These are phyloP conservation scores for Groenewaldozyma sp. DNA, from an alignment of 1,139 yeast species.

Conservation along the genomic window DNA sequence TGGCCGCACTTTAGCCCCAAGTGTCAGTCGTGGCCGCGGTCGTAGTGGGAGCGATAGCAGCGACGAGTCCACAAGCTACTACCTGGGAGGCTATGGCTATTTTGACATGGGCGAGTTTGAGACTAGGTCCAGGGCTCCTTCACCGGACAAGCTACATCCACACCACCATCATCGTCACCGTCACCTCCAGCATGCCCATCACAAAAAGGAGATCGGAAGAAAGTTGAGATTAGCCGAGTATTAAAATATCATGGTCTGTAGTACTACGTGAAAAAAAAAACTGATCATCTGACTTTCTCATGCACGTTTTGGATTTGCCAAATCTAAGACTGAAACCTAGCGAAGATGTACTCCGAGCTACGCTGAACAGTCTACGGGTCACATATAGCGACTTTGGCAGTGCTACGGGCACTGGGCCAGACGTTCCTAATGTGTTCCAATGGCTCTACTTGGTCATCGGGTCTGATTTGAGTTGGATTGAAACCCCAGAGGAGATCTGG, in stretches of 20 bases:
- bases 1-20: conserved; percentile 1
- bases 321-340: conserved; percentile 42
- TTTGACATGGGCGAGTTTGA: conserved; percentile 57
- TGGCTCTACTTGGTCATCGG: conserved; percentile 65
- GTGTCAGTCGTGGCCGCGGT: background rate
- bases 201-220: conserved; percentile 55
- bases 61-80: conserved; percentile 34
- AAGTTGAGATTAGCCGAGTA: conserved; percentile 68
- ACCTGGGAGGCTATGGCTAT: conserved; percentile 75
- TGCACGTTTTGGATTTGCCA: conserved; percentile 63
- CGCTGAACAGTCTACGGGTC: conserved; percentile 40
- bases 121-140: conserved; percentile 57
- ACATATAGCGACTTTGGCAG: conserved; percentile 46
- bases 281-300: background rate
- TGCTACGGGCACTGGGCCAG: too few species aligned
- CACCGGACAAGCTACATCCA: conserved; percentile 45
- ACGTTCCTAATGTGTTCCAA: conserved; percentile 34
- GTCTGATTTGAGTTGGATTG: conserved; percentile 45
- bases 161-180: background rate
- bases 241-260: conserved; percentile 26
- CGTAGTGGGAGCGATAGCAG: conserved; percentile 11
- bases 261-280: too few species aligned
- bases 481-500: conserved; percentile 36
- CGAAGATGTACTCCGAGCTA: conserved; percentile 34
- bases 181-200: conserved; percentile 26